A percentile compares a stretch with the other conserved stretches of the same genome.
These are phyloP conservation scores for Globisporangium acanthophoron DNA, from an alignment of 352 stramenopile genomes.

Conservation along the genomic window DNA sequence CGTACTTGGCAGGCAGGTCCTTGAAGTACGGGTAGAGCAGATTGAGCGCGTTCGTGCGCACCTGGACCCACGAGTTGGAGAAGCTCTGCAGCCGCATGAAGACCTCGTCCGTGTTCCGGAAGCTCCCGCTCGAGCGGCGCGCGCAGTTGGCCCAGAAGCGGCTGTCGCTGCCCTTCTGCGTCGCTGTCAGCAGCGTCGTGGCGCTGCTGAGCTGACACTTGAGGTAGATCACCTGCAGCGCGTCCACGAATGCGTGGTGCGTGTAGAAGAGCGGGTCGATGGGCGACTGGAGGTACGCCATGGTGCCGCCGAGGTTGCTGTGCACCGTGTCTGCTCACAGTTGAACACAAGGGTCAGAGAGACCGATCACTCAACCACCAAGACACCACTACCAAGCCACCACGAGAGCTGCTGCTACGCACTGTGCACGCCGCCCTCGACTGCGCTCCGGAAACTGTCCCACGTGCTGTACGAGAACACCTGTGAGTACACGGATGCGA, in stretches of 20 bases:
- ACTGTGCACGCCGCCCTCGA: conserved; percentile 52
- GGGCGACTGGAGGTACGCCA: conserved; percentile 43
- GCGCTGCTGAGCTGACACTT: conserved; percentile 31
- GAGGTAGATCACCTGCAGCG: conserved; percentile 45
- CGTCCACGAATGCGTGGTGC: conserved; percentile 42
- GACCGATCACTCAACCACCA: not conserved
- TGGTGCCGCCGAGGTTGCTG: conserved; percentile 28
- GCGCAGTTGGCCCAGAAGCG: conserved; percentile 29
- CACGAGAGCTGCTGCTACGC: conserved; percentile 9
- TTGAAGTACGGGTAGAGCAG: conserved; percentile 64
- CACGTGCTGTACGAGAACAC: conserved; percentile 31
- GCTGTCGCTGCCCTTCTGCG: conserved; percentile 24
- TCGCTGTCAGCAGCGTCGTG: conserved; percentile 14
- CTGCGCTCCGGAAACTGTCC: conserved; percentile 14
- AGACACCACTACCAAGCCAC: not conserved
- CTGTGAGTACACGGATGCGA: conserved; percentile 37
- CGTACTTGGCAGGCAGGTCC: conserved; percentile 25
- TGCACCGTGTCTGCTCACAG: conserved; percentile 34
- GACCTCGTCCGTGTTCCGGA: conserved; percentile 19
- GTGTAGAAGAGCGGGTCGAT: conserved; percentile 50
- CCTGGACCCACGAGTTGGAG: conserved; percentile 25
- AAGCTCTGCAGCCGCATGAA: conserved; percentile 18
- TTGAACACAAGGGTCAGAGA: not conserved
- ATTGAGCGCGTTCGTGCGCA: conserved; percentile 30
- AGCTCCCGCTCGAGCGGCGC: conserved; percentile 16